Conservation (phyloP, 257 asterid species). For the Jacaranda mimosifolia region DNA sequence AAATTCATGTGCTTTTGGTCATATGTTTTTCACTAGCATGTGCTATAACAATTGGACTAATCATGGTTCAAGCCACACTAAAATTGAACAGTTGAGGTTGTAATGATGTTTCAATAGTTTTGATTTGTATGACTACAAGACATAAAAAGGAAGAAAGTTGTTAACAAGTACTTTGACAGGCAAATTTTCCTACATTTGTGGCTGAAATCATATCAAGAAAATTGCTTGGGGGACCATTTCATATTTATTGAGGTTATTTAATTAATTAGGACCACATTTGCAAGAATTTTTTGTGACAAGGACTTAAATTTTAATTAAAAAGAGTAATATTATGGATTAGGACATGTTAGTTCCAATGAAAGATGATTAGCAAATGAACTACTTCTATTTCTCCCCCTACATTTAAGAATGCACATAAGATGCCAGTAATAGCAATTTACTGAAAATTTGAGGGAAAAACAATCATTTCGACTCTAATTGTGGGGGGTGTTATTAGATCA, state of each 20-base stretch:
- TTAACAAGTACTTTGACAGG: constrained; percentile 34
- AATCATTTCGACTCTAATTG: neutral
- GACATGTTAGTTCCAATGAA: neutral
- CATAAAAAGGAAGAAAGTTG: neutral
- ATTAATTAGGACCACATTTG: constrained; percentile 46
- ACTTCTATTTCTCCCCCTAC: neutral
- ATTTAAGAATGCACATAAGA: neutral
- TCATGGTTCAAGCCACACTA: constrained; percentile 41
- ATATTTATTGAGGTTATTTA: constrained; percentile 12
- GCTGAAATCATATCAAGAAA: constrained; percentile 44
- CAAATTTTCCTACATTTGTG: constrained; percentile 50
- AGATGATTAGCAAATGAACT: neutral
- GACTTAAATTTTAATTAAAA: neutral
- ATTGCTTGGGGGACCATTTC: constrained; percentile 39
- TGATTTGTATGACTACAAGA: constrained; percentile 28
- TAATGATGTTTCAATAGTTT: constrained; percentile 53
- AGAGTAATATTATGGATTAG: neutral
- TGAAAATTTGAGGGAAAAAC: neutral
- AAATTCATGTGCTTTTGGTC: neutral
- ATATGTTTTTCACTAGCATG: constrained; percentile 15
- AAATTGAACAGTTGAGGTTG: constrained; percentile 34
- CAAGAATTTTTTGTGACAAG: constrained; percentile 29
- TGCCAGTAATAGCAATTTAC: neutral
- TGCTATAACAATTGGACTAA: constrained; percentile 35
- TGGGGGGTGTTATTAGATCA: neutral